Base-by-base conservation (phyloP, 2,329 filamentous ascomycete species). In the Trichophyton benhamiae region DNA sequence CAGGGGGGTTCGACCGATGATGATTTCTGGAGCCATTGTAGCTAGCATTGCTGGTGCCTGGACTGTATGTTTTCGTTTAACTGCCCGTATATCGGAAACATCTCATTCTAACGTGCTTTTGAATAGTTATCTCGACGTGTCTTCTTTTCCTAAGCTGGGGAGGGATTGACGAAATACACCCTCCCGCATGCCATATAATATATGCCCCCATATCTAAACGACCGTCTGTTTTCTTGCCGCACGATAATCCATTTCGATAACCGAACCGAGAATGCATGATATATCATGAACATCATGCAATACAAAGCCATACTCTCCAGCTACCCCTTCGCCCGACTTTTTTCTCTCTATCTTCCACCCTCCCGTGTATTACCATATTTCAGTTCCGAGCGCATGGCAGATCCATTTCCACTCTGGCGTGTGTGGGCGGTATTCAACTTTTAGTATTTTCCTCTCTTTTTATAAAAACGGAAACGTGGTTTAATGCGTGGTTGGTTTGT, bases 1-100 rank as follows among this genome's bases (percentile, higher is more conserved):
- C 57, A 83, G 89, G 70, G 94, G 94, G 4, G 65, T 94, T 64
- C 83, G 88, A 75, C 91, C 91, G 38, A 97, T 97, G 91, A 81
- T 94, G 79, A 94, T 97, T 70, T 96, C 91, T 41, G 89, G 91
- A 65, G 89, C 87, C 68, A 87, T 99, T 67, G 91, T 97, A 63
- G 94, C 87, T 60, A 84, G 85, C 48, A 82, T 94, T 65, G 95
- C 94, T 61, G 91, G 88, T 66, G 82, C 79, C 63, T 99, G 95
- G 94, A 87, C 91, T 71, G 92, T 99, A 84, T 77, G 89, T 48
- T 11, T 25, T n/a, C 62, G 52, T 41, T 58, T 59, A 58, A 61
- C 49, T 63, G 27, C 61, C 48, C 58, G 9, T 36, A 49, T 61
- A 42, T 52, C 13, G 13, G 22, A 38, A 52, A 27, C 63, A 65